phyloP scores from a whole-genome alignment of 495 filamentous ascomycete species.

The Penicillium manginii region DNA sequence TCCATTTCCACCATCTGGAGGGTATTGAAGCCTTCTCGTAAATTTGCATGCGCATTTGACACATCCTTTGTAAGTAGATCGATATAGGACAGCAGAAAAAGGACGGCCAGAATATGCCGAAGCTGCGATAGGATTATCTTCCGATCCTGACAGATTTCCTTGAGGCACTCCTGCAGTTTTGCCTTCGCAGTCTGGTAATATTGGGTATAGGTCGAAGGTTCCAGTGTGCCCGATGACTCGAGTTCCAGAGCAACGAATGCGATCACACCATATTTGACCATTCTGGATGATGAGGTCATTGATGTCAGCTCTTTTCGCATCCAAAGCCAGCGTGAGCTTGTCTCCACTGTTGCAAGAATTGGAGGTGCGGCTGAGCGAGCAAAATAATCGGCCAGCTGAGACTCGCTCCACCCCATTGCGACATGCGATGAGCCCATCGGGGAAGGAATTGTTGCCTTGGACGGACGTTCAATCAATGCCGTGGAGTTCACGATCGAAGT shows the following conservation, averaged over 20 bases:
- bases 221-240: constrained; percentile 10
- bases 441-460: constrained; percentile 4
- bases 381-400: constrained; percentile 16
- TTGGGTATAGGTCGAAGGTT: constrained; percentile 13
- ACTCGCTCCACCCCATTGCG: constrained; percentile 13
- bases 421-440: constrained; percentile 1
- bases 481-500: neutral
- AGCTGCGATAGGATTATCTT: constrained; percentile 10
- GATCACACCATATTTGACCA: constrained; percentile 16
- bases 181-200: constrained; percentile 13
- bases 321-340: constrained; percentile 17
- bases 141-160: constrained; percentile 2
- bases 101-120: constrained; percentile 6
- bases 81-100: constrained; percentile 11
- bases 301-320: constrained; percentile 17
- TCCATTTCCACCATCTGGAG: constrained; percentile 15
- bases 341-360: constrained; percentile 15
- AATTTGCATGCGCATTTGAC: constrained; percentile 18
- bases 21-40: constrained; percentile 11
- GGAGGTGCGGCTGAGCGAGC: constrained; percentile 15
- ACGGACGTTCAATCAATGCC: constrained; percentile 2
- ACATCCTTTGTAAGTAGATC: constrained; percentile 14
- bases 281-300: constrained; percentile 12
- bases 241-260: constrained; percentile 17
- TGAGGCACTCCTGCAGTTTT: constrained; percentile 5